These are phyloP conservation scores for Suillus subaureus DNA, from an alignment of 768 basidiomycete genomes.

Conservation along the genomic window DNA sequence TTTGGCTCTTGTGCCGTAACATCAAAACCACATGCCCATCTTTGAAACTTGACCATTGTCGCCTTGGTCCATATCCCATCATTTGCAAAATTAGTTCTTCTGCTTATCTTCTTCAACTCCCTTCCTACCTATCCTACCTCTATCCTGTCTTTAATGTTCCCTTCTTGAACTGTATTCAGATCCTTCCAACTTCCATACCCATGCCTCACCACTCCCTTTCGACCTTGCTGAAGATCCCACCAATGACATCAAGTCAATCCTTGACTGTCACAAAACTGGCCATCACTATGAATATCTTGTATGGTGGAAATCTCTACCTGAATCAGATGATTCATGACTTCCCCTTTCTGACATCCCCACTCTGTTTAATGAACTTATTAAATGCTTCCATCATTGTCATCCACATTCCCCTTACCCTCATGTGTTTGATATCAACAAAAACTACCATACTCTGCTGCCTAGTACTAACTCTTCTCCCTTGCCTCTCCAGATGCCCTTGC, in stretches of 20 bases:
- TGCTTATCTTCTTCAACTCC: slow-evolving; percentile 34
- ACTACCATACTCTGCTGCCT: background rate
- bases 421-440: background rate
- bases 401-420: background rate
- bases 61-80: slow-evolving; percentile 30
- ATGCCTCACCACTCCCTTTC: slow-evolving; percentile 18
- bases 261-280: slow-evolving; percentile 10
- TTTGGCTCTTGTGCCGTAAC: slow-evolving; percentile 41
- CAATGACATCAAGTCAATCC: slow-evolving; percentile 7
- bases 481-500: background rate
- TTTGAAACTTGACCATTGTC: slow-evolving; percentile 39
- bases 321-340: slow-evolving; percentile 11
- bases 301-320: slow-evolving; percentile 22
- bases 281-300: slow-evolving; percentile 17
- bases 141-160: slow-evolving; percentile 44
- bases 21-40: slow-evolving; percentile 44
- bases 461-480: background rate
- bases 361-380: slow-evolving; percentile 4
- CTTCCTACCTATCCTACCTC: slow-evolving; percentile 34
- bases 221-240: background rate
- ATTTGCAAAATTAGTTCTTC: slow-evolving; percentile 17
- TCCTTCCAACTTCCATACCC: slow-evolving; percentile 36
- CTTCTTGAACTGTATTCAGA: slow-evolving; percentile 24
- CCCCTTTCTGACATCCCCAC: slow-evolving; percentile 11
- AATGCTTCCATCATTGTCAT: background rate